These are phyloP conservation scores for Metschnikowia amazonensis DNA, from an alignment of 805 yeast genomes.

Conservation along the genomic window DNA sequence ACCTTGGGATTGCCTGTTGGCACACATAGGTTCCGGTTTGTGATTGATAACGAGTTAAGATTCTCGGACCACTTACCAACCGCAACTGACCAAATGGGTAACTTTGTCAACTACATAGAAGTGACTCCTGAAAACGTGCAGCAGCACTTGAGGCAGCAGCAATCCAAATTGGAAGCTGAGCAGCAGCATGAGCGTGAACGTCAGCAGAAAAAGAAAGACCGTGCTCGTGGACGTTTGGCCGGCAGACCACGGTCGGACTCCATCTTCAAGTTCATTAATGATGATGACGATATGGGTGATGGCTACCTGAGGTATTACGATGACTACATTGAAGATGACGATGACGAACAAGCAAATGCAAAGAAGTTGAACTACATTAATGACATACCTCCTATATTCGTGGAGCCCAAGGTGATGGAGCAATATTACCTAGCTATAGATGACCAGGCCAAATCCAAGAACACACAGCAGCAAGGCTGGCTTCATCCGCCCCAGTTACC, in stretches of 20 bases:
- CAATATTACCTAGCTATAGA: conserved; percentile 77
- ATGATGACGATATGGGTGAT: conserved; percentile 78
- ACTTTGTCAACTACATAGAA: conserved; percentile 88
- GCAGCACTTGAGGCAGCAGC: conserved; percentile 28
- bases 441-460: conserved; percentile 55
- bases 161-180: conserved; percentile 21
- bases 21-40: conserved; percentile 89
- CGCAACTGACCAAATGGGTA: conserved; percentile 96
- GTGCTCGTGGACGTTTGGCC: conserved; percentile 29
- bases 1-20: conserved; percentile 82
- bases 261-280: conserved; percentile 58
- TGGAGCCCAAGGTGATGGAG: conserved; percentile 84
- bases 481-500: conserved; percentile 95
- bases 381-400: conserved; percentile 77
- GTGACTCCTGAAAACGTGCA: conserved; percentile 46
- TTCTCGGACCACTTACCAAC: conserved; percentile 89
- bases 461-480: conserved; percentile 56
- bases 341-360: conserved; percentile 4
- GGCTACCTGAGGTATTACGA: conserved; percentile 77
- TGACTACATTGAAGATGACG: conserved; percentile 34
- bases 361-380: conserved; percentile 47
- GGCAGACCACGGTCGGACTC: conserved; percentile 48
- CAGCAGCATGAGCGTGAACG: conserved; percentile 15
- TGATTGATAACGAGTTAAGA: conserved; percentile 88
- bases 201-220: conserved; percentile 11